These are phyloP conservation scores for Stachybotrys echinatus DNA, from an alignment of 2,329 filamentous ascomycete species.

Conservation along the genomic window DNA sequence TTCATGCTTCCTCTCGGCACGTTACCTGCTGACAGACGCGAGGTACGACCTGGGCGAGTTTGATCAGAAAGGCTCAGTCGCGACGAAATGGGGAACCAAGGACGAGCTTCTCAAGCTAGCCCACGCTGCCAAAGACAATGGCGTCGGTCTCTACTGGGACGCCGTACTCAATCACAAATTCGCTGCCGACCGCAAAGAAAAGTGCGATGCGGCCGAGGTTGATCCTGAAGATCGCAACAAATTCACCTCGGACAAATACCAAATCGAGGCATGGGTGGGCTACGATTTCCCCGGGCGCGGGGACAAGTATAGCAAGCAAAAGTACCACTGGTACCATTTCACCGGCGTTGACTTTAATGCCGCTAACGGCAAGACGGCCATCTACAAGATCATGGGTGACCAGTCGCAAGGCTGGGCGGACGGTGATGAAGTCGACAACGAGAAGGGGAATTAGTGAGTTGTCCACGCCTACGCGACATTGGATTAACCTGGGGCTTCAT, in stretches of 20 bases:
- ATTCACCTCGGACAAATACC: constrained; percentile 49
- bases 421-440: constrained; percentile 49
- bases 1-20: neutral
- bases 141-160: constrained; percentile 64
- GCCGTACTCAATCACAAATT: constrained; percentile 72
- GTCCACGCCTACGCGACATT: constrained; percentile 34
- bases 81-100: constrained; percentile 67
- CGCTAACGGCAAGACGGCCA: constrained; percentile 50
- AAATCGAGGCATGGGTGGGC: constrained; percentile 66
- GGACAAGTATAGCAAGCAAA: constrained; percentile 55
- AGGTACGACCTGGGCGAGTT: constrained; percentile 64
- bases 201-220: constrained; percentile 58
- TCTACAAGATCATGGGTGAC: constrained; percentile 62
- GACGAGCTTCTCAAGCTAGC: constrained; percentile 54
- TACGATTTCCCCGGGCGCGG: constrained; percentile 63
- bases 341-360: constrained; percentile 65
- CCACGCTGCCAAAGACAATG: constrained; percentile 45
- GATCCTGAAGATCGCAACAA: constrained; percentile 55
- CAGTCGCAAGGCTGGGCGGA: constrained; percentile 58
- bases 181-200: constrained; percentile 62
- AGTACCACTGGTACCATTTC: constrained; percentile 68
- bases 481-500: constrained; percentile 50
- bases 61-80: constrained; percentile 59
- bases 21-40: too few relatives aligned
- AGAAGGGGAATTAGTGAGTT: constrained; percentile 57